Base-by-base conservation (phyloP, 108 stramenopile species). In the Cafeteria roenbergensis region DNA sequence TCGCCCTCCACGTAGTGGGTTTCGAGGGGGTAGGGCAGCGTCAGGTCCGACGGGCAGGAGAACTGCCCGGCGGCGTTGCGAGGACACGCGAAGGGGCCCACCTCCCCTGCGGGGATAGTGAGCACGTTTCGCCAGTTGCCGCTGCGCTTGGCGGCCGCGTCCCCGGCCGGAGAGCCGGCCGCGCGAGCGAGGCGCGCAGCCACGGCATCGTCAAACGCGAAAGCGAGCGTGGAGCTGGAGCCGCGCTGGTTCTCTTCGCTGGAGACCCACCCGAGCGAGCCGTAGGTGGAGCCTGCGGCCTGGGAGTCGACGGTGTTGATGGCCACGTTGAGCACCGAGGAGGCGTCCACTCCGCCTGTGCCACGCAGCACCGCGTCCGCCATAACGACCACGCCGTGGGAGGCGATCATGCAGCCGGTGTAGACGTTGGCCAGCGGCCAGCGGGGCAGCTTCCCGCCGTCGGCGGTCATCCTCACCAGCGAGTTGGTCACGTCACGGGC, bases 381-480 rank as follows among this genome's bases (percentile, higher is more conserved):
- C 51, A 71, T n/a, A 14, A 57, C 9, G 21, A 17, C 12, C 22
- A 55, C 29, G 36, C 64, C 70, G 56, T 62, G 57, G 22, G 26
- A 26, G 32, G 55, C 70, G 2, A 71, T 65, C 70, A 71, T 71
- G 42, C 70, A 71, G 26, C 59, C 30, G 3, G 48, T 38, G 30
- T 71, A 62, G 14, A 35, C 30, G 36, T 55, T 61, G 12, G 38
- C 70, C 3, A 71, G 62, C 35, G 56, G 33, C 70, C 70, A 71
- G 24, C 58, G 59, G 27, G 68, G 68, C 17, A 69, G 42, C 3
- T 21, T 38, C 22, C 34, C 53, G 20, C 58, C 56, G 17, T 62
- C 24, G 20, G 1, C 38, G 1, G 25, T 62, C 56, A 65, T 65
- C 8, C 9, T 29, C 28, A 37, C 29, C 54, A 71, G 28, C 52